Percentiles rank a stretch among this genome's conserved stretches.
phyloP scores from a whole-genome alignment of 345 rosid species.

The Draba incana region DNA sequence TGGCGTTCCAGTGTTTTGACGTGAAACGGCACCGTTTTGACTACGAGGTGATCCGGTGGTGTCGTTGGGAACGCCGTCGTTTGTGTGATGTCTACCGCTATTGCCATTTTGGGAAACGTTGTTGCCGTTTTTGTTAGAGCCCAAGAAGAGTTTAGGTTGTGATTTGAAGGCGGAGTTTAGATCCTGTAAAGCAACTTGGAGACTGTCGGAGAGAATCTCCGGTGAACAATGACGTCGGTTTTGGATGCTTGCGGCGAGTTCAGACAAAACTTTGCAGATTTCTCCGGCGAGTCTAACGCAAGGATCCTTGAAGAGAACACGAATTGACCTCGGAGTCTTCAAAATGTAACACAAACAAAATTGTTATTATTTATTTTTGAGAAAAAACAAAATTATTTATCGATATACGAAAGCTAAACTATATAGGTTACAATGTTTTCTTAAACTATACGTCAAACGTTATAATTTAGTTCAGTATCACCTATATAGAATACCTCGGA shows the following conservation, averaged over 20 bases:
- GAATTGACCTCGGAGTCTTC: conserved; percentile 66
- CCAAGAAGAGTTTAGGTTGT: conserved; percentile 74
- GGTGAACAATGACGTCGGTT: conserved; percentile 74
- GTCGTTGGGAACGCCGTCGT: neutral
- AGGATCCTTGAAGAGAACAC: conserved; percentile 71
- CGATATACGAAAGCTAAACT: neutral
- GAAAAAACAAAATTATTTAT: neutral
- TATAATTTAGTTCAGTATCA: too few species aligned
- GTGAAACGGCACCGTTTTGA: conserved; percentile 31
- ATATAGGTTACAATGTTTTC: too few species aligned
- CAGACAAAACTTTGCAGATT: conserved; percentile 60
- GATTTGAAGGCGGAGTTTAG: conserved; percentile 70
- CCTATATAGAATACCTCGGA: too few species aligned
- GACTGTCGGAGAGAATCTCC: conserved; percentile 72
- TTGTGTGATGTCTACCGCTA: conserved; percentile 51
- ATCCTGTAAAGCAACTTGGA: conserved; percentile 73
- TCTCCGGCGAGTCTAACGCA: conserved; percentile 68
- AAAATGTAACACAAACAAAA: neutral
- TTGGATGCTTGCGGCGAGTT: conserved; percentile 61
- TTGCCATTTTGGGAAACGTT: conserved; percentile 46
- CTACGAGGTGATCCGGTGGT: conserved; percentile 30
- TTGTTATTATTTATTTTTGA: too few species aligned
- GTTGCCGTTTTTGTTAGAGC: conserved; percentile 44
- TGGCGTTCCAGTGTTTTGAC: conserved; percentile 38
- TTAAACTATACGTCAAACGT: too few species aligned